Evolutionary conservation across 192 early-diverging fungal species (phyloP).

Genomic region (Linnemannia hyalina): DNA sequence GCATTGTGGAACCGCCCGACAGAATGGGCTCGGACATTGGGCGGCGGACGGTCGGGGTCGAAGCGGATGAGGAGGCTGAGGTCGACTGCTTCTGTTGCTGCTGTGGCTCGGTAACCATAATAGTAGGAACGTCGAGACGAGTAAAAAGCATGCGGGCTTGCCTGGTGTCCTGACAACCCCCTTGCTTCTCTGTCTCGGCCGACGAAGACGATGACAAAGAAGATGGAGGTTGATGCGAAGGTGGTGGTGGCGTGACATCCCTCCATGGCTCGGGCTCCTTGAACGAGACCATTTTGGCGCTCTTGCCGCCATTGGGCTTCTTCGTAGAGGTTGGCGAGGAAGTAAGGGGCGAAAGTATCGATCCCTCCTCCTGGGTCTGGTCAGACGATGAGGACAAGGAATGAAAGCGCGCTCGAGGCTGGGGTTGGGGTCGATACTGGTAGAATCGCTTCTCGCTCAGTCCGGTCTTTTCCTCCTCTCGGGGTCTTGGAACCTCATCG

Average conservation of each 20-base stretch:
- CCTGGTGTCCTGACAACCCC: neutral
- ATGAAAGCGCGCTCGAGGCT: neutral
- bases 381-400: neutral
- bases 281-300: conserved; percentile 42
- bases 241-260: neutral
- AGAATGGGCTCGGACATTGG: neutral
- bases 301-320: conserved; percentile 13
- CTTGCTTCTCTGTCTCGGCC: neutral
- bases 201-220: neutral
- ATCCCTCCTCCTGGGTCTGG: neutral
- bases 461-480: conserved; percentile 15
- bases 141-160: neutral
- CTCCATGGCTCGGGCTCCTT: conserved; percentile 31
- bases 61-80: neutral
- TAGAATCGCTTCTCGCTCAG: conserved; percentile 8
- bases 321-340: neutral
- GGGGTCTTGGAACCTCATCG: conserved; percentile 29
- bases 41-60: neutral
- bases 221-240: neutral
- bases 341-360: neutral
- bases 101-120: neutral
- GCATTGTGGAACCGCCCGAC: neutral
- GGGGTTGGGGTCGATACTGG: neutral
- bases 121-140: neutral
- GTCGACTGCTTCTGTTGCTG: neutral